These are phyloP conservation scores for Pyronema omphalodes DNA, from an alignment of 495 filamentous ascomycete species.

Conservation along the genomic window DNA sequence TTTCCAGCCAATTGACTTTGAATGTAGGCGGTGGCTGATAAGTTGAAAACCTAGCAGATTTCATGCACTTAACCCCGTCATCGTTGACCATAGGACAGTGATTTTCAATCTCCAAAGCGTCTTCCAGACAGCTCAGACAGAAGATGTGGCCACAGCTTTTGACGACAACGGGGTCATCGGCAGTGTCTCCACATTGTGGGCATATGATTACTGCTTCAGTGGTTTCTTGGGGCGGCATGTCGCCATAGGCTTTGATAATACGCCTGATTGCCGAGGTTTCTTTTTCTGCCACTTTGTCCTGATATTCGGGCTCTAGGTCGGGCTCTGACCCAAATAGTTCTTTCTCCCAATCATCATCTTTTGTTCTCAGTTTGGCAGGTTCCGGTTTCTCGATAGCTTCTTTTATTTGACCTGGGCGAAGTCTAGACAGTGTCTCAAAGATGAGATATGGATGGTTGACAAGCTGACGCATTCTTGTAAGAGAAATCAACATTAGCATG, in stretches of 20 bases:
- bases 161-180: conserved; percentile 9
- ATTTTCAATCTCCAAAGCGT: not conserved
- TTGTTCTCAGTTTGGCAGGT: not conserved
- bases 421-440: conserved; percentile 7
- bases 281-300: not conserved
- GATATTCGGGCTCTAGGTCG: not conserved
- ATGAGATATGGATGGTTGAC: conserved; percentile 19
- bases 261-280: not conserved
- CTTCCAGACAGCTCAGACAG: conserved; percentile 12
- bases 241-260: not conserved
- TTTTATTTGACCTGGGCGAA: not conserved
- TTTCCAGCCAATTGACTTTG: not conserved
- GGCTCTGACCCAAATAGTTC: not conserved
- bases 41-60: no score
- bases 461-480: conserved; percentile 20
- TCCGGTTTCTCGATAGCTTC: conserved; percentile 4
- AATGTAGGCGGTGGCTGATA: no score
- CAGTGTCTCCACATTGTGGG: conserved; percentile 5
- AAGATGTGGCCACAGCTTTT: conserved; percentile 9
- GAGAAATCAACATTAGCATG: not conserved
- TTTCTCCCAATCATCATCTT: not conserved
- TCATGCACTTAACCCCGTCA: not conserved
- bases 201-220: conserved; percentile 9
- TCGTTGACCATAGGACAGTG: conserved; percentile 1
- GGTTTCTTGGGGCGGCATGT: not conserved